Evolutionary conservation across 257 asterid genomes (phyloP), one percentile per base, ranked within the genome.

Genomic region (Solanum tacnaense): DNA sequence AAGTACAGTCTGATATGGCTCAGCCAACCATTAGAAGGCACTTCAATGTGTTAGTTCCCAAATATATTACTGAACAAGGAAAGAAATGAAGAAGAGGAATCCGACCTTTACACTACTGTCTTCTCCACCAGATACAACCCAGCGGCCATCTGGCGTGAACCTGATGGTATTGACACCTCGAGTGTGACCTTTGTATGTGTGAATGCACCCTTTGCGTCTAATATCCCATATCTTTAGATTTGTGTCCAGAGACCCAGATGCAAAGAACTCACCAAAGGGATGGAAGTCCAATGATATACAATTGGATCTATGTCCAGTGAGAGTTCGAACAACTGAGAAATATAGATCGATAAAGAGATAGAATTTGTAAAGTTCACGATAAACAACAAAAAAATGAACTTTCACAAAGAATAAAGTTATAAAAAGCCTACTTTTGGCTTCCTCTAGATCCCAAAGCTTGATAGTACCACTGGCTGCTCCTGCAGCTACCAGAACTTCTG

Each of bases 71-170:
- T 72, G 74, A 79, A 49, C 72, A 81, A 74, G 31, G 44, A 82
- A 85, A 27, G 7, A 62, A 86, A 72, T 84, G 72, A 91, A 88
- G 44, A 83, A 83, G 70, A 89, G 73, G 46, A 84, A 84, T 52
- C 75, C 84, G 84, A 95, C 99, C 99, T 97, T 97, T 89, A 97
- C 99, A 23, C 98, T 93, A 93, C 95, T 93, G 93, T 97, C 99
- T 93, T 97, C 99, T 88, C 98, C 98, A 6, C 99, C 99, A 87
- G 99, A 97, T 65, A 97, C 99, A 89, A 96, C 98, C 99, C 99
- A 97, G 67, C 99, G 95, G 52, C 99, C 99, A 92, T 97, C 99
- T 67, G 99, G 99, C 18, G 99, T 96, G 89, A 97, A 97, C 91
- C 99, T 93, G 91, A 97, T 94, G 79, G 96, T 94, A 85, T 91